Base-by-base conservation (phyloP, 345 rosid species). In the Camelina neglecta region DNA sequence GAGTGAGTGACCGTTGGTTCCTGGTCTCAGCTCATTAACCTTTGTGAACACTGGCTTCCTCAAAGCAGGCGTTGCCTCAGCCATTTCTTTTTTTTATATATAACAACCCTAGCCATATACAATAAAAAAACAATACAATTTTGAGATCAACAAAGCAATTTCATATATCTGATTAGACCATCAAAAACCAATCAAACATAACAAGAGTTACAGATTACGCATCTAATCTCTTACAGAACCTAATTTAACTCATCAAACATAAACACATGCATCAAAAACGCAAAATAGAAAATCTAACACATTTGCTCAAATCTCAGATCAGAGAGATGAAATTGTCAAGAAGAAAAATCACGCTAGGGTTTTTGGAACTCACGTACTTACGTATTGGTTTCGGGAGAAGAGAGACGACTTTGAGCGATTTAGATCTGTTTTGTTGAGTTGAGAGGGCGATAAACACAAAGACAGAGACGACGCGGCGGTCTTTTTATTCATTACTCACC, bases 21-120 rank as follows among this genome's bases (percentile, higher is more conserved):
- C 97, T 0, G 97, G 99, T 18, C 99, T 90, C 36, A 95, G 90
- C 84, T 92, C 91, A 42, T 81, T 90, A 76, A 95, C 91, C 88
- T 92, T 92, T 63, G 89, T 92, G 82, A 94, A 90, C 72, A 86
- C 83, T 63, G 93, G 93, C 78, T 90, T 89, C 86, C 92, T 91
- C 94, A 91, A 84, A 75, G 83, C 93, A 24, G 90, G n/a, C 59
- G 89, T 85, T 59, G 93, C 81, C 38, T 92, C 99, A 0, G 97
- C 96, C 97, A 95, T 26, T 0, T 7, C 90, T 81, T 13, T 41
- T 20, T 24, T 2, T 24, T 24, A 24, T 18, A 18, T 18, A 16
- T 0, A 6, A 41, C 4, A 66, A 59, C 5, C 60, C 49, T 72
- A 60, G 7, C 8, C 38, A 35, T 6, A 35, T 6, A 35, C 38